Conservation (phyloP, 768 basidiomycete species). For the Kwoniella sp. region DNA sequence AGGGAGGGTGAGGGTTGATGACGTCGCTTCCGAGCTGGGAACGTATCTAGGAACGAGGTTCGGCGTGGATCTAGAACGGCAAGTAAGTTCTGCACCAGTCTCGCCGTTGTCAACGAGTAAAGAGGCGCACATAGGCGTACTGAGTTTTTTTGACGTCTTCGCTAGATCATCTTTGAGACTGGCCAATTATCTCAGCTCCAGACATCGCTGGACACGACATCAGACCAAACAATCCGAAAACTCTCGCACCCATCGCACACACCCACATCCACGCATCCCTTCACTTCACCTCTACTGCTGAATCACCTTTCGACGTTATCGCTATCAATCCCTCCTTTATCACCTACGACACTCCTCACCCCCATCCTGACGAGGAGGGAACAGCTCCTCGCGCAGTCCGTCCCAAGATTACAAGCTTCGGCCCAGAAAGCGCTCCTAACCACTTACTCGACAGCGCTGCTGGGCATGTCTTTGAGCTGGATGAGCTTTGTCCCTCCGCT, state of each 20-base stretch:
- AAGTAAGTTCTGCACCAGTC: conserved; percentile 35
- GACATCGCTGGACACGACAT: conserved; percentile 18
- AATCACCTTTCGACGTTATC: conserved; percentile 48
- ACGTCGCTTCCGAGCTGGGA: conserved; percentile 40
- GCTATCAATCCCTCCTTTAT: conserved; percentile 33
- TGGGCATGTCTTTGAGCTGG: conserved; percentile 38
- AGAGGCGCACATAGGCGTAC: no score
- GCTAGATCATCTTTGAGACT: conserved; percentile 48
- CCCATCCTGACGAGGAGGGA: conserved; percentile 41
- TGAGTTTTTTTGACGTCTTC: not conserved
- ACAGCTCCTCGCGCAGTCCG: conserved; percentile 32
- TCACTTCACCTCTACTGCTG: conserved; percentile 50
- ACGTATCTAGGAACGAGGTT: conserved; percentile 31
- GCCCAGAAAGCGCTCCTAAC: conserved; percentile 35
- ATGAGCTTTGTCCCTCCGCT: conserved; percentile 41
- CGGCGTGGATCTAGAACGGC: conserved; percentile 36
- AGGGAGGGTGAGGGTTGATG: conserved; percentile 38
- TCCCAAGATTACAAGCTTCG: conserved; percentile 39
- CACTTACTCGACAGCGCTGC: conserved; percentile 28
- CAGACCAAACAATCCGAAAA: conserved; percentile 34
- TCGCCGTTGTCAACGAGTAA: not conserved
- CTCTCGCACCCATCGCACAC: conserved; percentile 21
- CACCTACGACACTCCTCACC: conserved; percentile 32
- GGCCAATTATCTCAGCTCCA: conserved; percentile 49
- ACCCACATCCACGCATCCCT: conserved; percentile 28